Conservation (phyloP, 2,329 filamentous ascomycete species). For the Aspergillus sp. region DNA sequence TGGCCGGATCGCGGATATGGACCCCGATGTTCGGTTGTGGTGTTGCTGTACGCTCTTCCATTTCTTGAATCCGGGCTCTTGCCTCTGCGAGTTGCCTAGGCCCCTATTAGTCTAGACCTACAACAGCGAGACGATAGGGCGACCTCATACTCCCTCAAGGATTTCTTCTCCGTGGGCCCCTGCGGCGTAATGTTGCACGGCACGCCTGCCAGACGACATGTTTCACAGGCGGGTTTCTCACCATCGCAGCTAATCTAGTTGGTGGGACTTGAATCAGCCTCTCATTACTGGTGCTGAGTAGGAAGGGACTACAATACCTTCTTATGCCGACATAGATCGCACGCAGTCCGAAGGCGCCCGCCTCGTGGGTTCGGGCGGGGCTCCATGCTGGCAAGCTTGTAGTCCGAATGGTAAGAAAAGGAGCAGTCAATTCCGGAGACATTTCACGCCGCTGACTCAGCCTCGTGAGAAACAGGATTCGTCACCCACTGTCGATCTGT, state of each 20-base stretch:
- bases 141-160: conserved; percentile 16
- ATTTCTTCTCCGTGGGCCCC: conserved; percentile 21
- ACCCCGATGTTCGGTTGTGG: background rate
- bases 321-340: conserved; percentile 28
- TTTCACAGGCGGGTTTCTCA: conserved; percentile 30
- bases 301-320: conserved; percentile 22
- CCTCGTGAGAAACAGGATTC: background rate
- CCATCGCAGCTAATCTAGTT: conserved; percentile 32
- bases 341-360: conserved; percentile 23
- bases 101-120: background rate
- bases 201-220: conserved; percentile 25
- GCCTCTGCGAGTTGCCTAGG: conserved; percentile 28
- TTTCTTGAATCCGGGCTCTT: conserved; percentile 23
- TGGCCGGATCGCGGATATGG: background rate
- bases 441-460: background rate
- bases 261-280: background rate
- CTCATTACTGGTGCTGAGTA: background rate
- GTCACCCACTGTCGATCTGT: background rate
- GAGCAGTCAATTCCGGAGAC: background rate
- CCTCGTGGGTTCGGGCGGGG: conserved; percentile 9
- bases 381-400: background rate
- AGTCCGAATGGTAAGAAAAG: background rate
- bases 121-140: background rate
- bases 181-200: conserved; percentile 28
- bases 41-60: conserved; percentile 15